phyloP scores from a whole-genome alignment of 148 eudicot species.

The Rhododendron simsii region DNA sequence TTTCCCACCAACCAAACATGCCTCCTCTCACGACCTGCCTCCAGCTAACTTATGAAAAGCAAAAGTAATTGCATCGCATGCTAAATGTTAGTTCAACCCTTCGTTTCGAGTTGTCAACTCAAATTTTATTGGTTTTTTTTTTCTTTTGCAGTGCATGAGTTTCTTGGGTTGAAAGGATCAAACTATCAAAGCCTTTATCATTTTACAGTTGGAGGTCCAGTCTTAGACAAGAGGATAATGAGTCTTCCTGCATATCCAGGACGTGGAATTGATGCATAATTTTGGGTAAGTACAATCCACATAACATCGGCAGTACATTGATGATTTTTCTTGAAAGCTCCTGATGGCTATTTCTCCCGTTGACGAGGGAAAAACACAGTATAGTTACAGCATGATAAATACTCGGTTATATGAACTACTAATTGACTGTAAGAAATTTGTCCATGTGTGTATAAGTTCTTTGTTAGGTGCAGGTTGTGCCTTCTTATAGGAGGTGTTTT shows the following conservation, averaged over 20 bases:
- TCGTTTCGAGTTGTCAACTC: not conserved
- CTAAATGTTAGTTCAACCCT: not conserved
- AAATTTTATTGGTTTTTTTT: not conserved
- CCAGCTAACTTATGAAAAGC: not conserved
- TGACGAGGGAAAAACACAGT: not conserved
- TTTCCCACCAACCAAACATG: not conserved
- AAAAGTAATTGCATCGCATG: not conserved
- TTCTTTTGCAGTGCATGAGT: slow-evolving; percentile 64
- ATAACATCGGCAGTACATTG: not conserved
- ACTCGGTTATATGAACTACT: not conserved
- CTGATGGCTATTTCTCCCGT: not conserved
- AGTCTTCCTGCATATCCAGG: slow-evolving; percentile 95
- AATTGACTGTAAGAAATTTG: not conserved
- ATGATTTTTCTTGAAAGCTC: not conserved
- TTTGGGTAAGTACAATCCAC: not conserved
- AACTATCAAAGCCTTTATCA: slow-evolving; percentile 82
- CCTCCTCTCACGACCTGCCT: not conserved
- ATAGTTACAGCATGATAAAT: not conserved
- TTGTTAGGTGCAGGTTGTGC: not conserved
- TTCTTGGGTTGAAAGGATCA: slow-evolving; percentile 70
- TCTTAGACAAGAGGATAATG: slow-evolving; percentile 82
- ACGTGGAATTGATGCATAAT: slow-evolving; percentile 53
- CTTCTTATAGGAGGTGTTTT: not conserved
- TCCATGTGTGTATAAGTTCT: not conserved
- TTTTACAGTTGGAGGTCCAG: slow-evolving; percentile 85